phyloP scores from a whole-genome alignment of 2,329 filamentous ascomycete species.

The Sclerotinia trifoliorum region DNA sequence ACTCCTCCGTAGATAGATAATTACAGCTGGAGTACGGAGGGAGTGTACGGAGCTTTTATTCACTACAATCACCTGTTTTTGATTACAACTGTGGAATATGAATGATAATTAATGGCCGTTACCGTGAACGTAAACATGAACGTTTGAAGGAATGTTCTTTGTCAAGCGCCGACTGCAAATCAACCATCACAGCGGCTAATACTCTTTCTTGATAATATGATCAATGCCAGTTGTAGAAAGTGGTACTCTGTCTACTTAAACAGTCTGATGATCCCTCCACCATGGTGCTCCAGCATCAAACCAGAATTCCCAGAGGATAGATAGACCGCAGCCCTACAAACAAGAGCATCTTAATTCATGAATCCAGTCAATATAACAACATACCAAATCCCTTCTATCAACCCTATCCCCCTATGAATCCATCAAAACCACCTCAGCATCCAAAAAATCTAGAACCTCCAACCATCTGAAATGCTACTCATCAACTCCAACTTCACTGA shows the following conservation, averaged over 20 bases:
- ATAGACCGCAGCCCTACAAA: too few relatives aligned
- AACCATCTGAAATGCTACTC: background rate
- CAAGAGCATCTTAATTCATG: background rate
- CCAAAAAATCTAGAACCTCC: background rate
- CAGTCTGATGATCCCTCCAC: too few relatives aligned
- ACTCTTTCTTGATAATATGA: background rate
- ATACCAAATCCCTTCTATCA: background rate
- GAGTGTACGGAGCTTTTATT: background rate
- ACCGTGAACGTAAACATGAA: background rate
- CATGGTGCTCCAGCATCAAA: too few relatives aligned
- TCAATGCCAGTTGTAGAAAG: background rate
- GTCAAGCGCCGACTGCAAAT: background rate
- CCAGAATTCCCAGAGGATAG: background rate
- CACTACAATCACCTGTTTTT: background rate
- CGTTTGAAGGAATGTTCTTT: constrained; percentile 8
- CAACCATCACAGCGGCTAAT: background rate
- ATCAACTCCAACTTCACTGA: background rate
- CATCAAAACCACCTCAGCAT: background rate
- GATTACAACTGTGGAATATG: background rate
- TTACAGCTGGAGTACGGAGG: too few relatives aligned
- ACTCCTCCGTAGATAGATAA: background rate
- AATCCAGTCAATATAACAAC: background rate
- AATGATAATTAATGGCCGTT: background rate
- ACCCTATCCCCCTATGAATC: background rate
- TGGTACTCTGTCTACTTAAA: too few relatives aligned